Evolutionary conservation across 2,329 filamentous ascomycete genomes (phyloP), one percentile per base, ranked within the genome.

Genomic region (Aspergillus fijiensis): DNA sequence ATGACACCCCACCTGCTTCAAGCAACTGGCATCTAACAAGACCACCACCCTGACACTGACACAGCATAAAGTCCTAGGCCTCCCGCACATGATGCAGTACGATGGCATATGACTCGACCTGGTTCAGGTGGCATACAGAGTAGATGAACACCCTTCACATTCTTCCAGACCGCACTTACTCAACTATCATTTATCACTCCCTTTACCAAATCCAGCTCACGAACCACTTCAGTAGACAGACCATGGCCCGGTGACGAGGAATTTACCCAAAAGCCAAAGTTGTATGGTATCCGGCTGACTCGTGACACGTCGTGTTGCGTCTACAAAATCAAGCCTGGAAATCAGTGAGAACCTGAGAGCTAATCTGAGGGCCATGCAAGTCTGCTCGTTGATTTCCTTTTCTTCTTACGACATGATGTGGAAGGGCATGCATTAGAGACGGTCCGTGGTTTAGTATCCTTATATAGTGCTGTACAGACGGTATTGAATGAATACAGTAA

Each of bases 291-390:
- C 77, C 76, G 71, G 70, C 70, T 63, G 59, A 52, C 55, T 56
- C 58, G 50, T 67, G 55, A 19, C 39, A 45, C 63, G 7, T 55
- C 29, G 35, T 52, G 31, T 57, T 47, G 52, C 23, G 49, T 61
- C 45, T 10, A 60, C 31, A 51, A 55, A 19, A 45, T 19, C 39
- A 57, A 66, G 73, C 70, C 68, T 76, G 75, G 77, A 77, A 74
- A 74, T 70, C 75, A 57, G 70, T 79, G 77, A 76, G 69, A 76
- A 78, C 75, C 65, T 69, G 77, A 78, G 77, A 79, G 77, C 77
- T 78, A 76, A 78, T 78, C 77, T 74, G 76, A 78, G 75, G 74
- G 71, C 70, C 39, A 19, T 45, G 39, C 14, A 45, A 45, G 39
- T 45, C 16, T 45, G 39, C 39, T 19, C 0, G 14, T 9, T 45